Evolutionary conservation across 2,329 filamentous ascomycete genomes (phyloP).

Genomic region (Rhynchosporium agropyri): DNA sequence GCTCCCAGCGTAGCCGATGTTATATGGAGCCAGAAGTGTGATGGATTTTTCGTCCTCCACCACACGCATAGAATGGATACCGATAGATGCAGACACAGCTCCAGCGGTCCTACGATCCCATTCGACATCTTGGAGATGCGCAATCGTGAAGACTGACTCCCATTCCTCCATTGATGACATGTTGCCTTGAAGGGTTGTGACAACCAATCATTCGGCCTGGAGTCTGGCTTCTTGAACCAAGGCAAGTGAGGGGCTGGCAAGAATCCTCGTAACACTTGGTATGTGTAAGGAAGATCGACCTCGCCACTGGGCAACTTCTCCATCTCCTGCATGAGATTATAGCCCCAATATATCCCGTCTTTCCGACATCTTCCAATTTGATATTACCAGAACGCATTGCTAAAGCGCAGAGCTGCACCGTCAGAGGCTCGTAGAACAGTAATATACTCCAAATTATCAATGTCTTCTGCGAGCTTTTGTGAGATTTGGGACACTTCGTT

Average conservation of each 20-base stretch:
- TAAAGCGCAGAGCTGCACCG: not conserved
- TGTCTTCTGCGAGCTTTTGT: not conserved
- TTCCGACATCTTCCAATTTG: not conserved
- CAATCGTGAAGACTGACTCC: not conserved
- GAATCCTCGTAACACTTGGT: not conserved
- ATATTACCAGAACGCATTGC: not conserved
- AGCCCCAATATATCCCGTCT: slow-evolving; percentile 1
- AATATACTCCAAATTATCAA: not conserved
- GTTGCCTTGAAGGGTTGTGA: not conserved
- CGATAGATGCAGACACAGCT: not conserved
- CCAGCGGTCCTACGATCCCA: not conserved
- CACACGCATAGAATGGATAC: not conserved
- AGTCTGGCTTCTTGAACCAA: not conserved
- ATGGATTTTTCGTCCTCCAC: not conserved
- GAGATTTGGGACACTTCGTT: not conserved
- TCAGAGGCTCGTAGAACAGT: not conserved
- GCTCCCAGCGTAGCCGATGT: not conserved
- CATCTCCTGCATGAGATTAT: not conserved
- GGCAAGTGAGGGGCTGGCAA: not conserved
- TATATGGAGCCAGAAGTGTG: not conserved
- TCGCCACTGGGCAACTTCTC: not conserved
- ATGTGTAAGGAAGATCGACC: not conserved
- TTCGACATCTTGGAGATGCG: not conserved
- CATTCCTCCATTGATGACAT: not conserved
- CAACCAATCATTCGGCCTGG: not conserved